These are phyloP conservation scores for Pseudocercospora cruenta DNA, from an alignment of 2,329 filamentous ascomycete species.

Conservation along the genomic window DNA sequence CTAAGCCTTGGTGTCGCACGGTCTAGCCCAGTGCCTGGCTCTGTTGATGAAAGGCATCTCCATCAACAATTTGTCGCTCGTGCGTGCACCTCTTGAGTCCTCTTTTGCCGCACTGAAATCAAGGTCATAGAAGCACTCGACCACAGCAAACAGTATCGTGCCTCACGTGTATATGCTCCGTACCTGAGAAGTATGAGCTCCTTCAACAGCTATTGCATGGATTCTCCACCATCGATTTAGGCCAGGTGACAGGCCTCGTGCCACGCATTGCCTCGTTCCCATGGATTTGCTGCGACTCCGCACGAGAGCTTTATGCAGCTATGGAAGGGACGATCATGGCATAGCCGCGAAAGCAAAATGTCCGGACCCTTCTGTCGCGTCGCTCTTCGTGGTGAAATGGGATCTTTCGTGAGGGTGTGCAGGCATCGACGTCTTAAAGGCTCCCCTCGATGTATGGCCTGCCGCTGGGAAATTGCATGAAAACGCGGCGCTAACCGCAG, in stretches of 20 bases:
- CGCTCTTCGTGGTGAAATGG: background rate
- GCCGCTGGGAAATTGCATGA: conserved; percentile 11
- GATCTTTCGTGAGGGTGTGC: background rate
- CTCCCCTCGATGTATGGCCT: conserved; percentile 1
- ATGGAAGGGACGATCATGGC: conserved; percentile 1
- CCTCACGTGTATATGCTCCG: background rate
- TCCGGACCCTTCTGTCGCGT: background rate
- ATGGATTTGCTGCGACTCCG: conserved; percentile 1
- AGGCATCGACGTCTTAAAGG: background rate
- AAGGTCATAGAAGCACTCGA: background rate
- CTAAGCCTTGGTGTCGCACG: background rate
- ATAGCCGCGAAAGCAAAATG: background rate
- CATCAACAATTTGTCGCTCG: background rate
- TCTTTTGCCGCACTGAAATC: background rate
- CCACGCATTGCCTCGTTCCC: conserved; percentile 7
- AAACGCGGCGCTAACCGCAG: background rate
- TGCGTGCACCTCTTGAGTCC: background rate
- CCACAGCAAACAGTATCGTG: background rate
- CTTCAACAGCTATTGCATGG: conserved; percentile 6
- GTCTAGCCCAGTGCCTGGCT: background rate
- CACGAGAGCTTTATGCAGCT: conserved; percentile 5
- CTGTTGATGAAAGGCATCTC: background rate
- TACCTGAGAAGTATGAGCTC: background rate
- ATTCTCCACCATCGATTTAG: conserved; percentile 2
- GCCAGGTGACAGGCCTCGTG: conserved; percentile 20